These are phyloP conservation scores for Yarrowia bubula DNA, from an alignment of 805 yeast genomes.

Conservation along the genomic window DNA sequence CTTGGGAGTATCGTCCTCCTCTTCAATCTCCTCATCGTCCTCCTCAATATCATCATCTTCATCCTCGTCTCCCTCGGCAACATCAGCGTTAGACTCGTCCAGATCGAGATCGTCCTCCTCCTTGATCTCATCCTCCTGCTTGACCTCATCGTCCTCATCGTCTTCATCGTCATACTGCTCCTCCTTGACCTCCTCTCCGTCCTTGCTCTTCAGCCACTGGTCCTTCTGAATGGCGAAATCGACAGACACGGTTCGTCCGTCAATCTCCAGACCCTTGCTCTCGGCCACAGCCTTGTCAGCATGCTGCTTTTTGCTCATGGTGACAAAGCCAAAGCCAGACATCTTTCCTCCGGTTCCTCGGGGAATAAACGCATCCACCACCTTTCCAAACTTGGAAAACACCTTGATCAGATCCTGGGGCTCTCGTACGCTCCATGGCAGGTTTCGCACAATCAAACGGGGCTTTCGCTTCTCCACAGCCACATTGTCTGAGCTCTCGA, in stretches of 20 bases:
- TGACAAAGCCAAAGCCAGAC: constrained; percentile 93
- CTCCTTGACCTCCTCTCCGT: constrained; percentile 44
- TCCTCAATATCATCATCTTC: constrained; percentile 37
- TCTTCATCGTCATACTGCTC: constrained; percentile 43
- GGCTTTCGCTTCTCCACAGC: constrained; percentile 74
- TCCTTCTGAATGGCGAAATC: constrained; percentile 89
- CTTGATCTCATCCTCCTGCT: constrained; percentile 38
- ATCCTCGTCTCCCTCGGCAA: constrained; percentile 33
- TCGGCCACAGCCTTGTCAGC: constrained; percentile 82
- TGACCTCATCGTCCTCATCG: constrained; percentile 35
- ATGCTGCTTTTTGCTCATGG: constrained; percentile 73
- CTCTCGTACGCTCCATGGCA: constrained; percentile 93
- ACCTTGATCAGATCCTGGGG: constrained; percentile 66
- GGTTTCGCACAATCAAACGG: constrained; percentile 80
- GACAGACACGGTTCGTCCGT: constrained; percentile 89
- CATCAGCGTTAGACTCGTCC: constrained; percentile 37
- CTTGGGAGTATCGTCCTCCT: constrained; percentile 32
- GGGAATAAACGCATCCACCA: constrained; percentile 85
- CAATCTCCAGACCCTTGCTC: constrained; percentile 70
- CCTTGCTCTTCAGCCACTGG: constrained; percentile 65
- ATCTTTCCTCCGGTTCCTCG: constrained; percentile 81
- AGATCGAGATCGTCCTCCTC: constrained; percentile 41
- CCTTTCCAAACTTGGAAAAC: constrained; percentile 79
- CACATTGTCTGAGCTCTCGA: constrained; percentile 19
- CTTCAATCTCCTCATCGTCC: constrained; percentile 42